Percentiles rank a stretch among this genome's conserved stretches.
phyloP scores from a whole-genome alignment of 176 grass and related monocot species.

The Avena eriantha region DNA sequence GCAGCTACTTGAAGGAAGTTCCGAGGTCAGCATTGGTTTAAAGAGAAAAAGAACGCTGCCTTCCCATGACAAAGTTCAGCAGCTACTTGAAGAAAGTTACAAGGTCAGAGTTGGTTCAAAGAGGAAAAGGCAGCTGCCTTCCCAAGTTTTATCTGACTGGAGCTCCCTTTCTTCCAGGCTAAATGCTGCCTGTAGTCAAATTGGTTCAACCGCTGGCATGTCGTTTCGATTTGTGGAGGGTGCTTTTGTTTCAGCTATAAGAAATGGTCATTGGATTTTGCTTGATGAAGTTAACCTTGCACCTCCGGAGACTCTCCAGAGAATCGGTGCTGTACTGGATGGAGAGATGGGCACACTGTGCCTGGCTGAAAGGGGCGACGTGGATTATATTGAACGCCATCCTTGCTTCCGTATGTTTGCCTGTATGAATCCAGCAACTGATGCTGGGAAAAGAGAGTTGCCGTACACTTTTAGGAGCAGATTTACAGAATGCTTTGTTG shows the following conservation, averaged over 20 bases:
- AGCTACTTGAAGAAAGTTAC: slow-evolving; percentile 35
- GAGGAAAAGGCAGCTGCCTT: slow-evolving; percentile 72
- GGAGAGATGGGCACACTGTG: slow-evolving; percentile 85
- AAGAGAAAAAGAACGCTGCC: slow-evolving; percentile 81
- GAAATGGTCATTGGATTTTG: slow-evolving; percentile 91
- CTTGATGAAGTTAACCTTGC: slow-evolving; percentile 99
- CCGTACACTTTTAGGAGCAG: slow-evolving; percentile 85
- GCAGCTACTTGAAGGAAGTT: slow-evolving; percentile 40
- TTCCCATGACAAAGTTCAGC: slow-evolving; percentile 11
- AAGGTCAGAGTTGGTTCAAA: slow-evolving; percentile 59
- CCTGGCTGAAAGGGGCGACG: slow-evolving; percentile 88
- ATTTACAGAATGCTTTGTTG: slow-evolving; percentile 96
- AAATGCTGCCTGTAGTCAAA: slow-evolving; percentile 59
- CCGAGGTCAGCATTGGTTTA: slow-evolving; percentile 48
- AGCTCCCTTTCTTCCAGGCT: slow-evolving; percentile 65
- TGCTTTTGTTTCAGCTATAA: slow-evolving; percentile 90
- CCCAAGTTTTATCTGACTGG: slow-evolving; percentile 62
- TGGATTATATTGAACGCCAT: slow-evolving; percentile 89
- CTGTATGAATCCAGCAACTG: slow-evolving; percentile 98
- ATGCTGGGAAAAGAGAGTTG: slow-evolving; percentile 90
- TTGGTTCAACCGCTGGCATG: slow-evolving; percentile 58
- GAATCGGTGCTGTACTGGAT: slow-evolving; percentile 88
- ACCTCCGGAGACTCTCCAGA: slow-evolving; percentile 95
- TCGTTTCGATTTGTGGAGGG: slow-evolving; percentile 91
- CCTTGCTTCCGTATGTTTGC: slow-evolving; percentile 82